Evolutionary conservation across 805 yeast species (phyloP).

Genomic region (Saccharomyces mikatae): DNA sequence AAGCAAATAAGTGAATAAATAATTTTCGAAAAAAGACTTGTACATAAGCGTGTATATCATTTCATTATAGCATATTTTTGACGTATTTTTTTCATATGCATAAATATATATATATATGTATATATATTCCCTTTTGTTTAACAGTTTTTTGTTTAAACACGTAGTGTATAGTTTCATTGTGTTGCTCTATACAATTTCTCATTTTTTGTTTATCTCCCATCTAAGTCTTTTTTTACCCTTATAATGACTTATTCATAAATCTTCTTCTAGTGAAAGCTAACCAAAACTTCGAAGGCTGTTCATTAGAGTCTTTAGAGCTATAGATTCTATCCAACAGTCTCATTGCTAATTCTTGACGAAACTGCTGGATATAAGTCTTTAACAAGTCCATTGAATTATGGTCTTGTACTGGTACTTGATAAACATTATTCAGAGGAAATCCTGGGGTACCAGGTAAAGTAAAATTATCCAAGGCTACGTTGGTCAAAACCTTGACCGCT

Average conservation of each 20-base stretch:
- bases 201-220: neutral
- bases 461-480: conserved; percentile 79
- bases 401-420: conserved; percentile 61
- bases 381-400: conserved; percentile 71
- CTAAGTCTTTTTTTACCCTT: neutral
- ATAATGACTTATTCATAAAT: conserved; percentile 74
- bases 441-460: conserved; percentile 92
- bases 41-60: neutral
- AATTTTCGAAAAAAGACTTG: conserved; percentile 1
- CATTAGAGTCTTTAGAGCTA: conserved; percentile 38
- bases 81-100: neutral
- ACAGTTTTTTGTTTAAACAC: neutral
- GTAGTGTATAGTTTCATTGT: neutral
- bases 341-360: conserved; percentile 86
- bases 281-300: conserved; percentile 84
- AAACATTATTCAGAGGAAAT: conserved; percentile 78
- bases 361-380: conserved; percentile 77
- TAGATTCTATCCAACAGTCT: conserved; percentile 72
- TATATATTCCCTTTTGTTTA: neutral
- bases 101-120: neutral
- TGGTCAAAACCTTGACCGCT: conserved; percentile 63
- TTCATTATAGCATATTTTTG: neutral
- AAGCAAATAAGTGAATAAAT: conserved; percentile 1
- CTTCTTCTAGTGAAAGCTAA: conserved; percentile 88
- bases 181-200: neutral